These are phyloP conservation scores for Echinosphaeria canescens DNA, from an alignment of 2,329 filamentous ascomycete species.

Conservation along the genomic window DNA sequence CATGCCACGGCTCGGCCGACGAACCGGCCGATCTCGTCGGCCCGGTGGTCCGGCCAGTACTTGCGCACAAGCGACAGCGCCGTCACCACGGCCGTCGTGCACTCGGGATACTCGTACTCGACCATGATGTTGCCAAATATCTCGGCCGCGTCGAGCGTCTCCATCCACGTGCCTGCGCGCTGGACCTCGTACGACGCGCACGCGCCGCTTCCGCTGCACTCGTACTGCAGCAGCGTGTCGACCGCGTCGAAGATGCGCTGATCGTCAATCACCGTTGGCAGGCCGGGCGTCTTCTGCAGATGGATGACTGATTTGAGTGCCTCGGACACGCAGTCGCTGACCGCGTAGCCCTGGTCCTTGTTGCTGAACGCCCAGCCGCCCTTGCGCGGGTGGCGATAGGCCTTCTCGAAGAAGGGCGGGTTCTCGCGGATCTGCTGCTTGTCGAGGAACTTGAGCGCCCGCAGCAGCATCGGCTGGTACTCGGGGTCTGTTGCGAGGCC, in stretches of 20 bases:
- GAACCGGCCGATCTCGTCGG: slow-evolving; percentile 51
- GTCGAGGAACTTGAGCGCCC: slow-evolving; percentile 70
- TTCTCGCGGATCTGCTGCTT: slow-evolving; percentile 81
- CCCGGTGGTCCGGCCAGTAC: slow-evolving; percentile 63
- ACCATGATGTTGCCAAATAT: slow-evolving; percentile 97
- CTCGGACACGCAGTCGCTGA: slow-evolving; percentile 88
- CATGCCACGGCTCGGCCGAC: slow-evolving; percentile 56
- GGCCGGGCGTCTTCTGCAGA: slow-evolving; percentile 59
- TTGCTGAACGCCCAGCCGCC: slow-evolving; percentile 96
- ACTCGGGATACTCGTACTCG: slow-evolving; percentile 95
- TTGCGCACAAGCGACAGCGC: slow-evolving; percentile 65
- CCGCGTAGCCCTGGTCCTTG: slow-evolving; percentile 78
- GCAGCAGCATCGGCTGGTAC: slow-evolving; percentile 66
- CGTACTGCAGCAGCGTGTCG: slow-evolving; percentile 79
- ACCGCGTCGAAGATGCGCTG: slow-evolving; percentile 69
- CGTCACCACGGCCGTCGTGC: slow-evolving; percentile 86
- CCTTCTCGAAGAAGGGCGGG: slow-evolving; percentile 50
- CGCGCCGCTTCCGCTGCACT: slow-evolving; percentile 68
- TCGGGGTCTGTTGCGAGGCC: slow-evolving; percentile 56
- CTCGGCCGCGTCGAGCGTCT: slow-evolving; percentile 84
- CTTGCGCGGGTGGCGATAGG: slow-evolving; percentile 79
- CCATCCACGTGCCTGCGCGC: slow-evolving; percentile 56
- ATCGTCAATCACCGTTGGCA: slow-evolving; percentile 52
- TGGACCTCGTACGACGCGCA: slow-evolving; percentile 80
- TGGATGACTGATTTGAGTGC: slow-evolving; percentile 66